Percentiles rank a stretch among this genome's conserved stretches.
phyloP scores from a whole-genome alignment of 805 yeast genomes.

The Metschnikowia arizonensis region DNA sequence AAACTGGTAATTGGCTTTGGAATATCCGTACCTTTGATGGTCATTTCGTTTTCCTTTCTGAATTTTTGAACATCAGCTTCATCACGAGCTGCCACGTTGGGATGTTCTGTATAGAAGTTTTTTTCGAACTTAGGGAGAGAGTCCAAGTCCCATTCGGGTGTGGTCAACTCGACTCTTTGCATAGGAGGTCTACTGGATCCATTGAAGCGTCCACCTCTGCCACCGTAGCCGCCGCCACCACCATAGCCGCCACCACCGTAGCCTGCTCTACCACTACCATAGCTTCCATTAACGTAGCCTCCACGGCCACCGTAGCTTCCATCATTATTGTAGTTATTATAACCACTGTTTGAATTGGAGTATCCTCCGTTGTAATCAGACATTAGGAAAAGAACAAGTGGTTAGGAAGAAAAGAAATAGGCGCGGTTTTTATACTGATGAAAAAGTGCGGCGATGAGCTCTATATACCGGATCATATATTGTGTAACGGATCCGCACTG shows the following conservation, averaged over 20 bases:
- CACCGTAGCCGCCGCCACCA: constrained; percentile 31
- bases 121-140: constrained; percentile 86
- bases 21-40: constrained; percentile 72
- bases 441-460: constrained; percentile 2
- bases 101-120: constrained; percentile 88
- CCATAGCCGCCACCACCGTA: constrained; percentile 31
- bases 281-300: constrained; percentile 27
- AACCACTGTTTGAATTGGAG: constrained; percentile 8
- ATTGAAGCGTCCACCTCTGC: constrained; percentile 23
- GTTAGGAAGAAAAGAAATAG: not conserved
- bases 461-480: too few species aligned
- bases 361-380: constrained; percentile 33
- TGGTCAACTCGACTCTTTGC: constrained; percentile 48
- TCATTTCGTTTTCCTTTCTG: constrained; percentile 85
- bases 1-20: constrained; percentile 92
- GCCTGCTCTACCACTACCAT: constrained; percentile 26
- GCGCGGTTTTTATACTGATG: constrained; percentile 6
- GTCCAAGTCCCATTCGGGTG: constrained; percentile 79
- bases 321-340: constrained; percentile 12
- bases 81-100: constrained; percentile 68
- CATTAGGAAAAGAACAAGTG: constrained; percentile 9
- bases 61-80: constrained; percentile 69
- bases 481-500: too few species aligned
- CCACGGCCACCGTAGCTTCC: constrained; percentile 14
- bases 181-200: constrained; percentile 34